Evolutionary conservation across 2,329 filamentous ascomycete genomes (phyloP).

Genomic region (Penicillium sp.): DNA sequence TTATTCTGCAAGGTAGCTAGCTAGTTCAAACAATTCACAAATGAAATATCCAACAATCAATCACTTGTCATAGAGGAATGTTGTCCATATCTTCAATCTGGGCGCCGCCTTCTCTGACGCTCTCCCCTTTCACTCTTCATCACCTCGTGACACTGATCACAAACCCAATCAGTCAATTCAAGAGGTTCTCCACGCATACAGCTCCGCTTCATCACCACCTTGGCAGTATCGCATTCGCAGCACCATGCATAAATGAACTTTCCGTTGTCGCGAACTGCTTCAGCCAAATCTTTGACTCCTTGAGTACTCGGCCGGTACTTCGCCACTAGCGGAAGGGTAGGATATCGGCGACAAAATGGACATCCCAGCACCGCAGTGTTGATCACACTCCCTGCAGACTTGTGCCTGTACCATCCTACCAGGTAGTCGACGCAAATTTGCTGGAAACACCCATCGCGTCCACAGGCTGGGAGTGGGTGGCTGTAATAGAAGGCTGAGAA

Average conservation of each 20-base stretch:
- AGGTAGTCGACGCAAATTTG: not conserved
- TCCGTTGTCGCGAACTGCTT: slow-evolving; percentile 43
- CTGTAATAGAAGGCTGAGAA: too few relatives aligned
- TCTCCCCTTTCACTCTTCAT: not conserved
- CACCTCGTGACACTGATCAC: slow-evolving; percentile 39
- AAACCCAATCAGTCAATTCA: slow-evolving; percentile 42
- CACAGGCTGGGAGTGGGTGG: not conserved
- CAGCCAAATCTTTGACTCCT: slow-evolving; percentile 38
- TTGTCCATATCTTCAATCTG: not conserved
- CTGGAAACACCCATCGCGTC: not conserved
- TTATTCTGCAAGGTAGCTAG: not conserved
- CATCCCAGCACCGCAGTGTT: not conserved
- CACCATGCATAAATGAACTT: slow-evolving; percentile 54
- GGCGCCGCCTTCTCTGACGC: not conserved
- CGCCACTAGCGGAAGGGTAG: not conserved
- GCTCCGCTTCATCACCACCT: slow-evolving; percentile 43
- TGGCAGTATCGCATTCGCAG: slow-evolving; percentile 42
- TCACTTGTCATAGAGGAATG: not conserved
- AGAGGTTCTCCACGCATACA: slow-evolving; percentile 45
- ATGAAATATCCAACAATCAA: not conserved
- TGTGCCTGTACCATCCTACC: not conserved
- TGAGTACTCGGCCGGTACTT: slow-evolving; percentile 38
- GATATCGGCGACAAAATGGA: not conserved
- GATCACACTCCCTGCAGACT: not conserved
- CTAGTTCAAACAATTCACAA: slow-evolving; percentile 1